Evolutionary conservation across 495 filamentous ascomycete species (phyloP).

Genomic region (Thermothielavioides terrestris): DNA sequence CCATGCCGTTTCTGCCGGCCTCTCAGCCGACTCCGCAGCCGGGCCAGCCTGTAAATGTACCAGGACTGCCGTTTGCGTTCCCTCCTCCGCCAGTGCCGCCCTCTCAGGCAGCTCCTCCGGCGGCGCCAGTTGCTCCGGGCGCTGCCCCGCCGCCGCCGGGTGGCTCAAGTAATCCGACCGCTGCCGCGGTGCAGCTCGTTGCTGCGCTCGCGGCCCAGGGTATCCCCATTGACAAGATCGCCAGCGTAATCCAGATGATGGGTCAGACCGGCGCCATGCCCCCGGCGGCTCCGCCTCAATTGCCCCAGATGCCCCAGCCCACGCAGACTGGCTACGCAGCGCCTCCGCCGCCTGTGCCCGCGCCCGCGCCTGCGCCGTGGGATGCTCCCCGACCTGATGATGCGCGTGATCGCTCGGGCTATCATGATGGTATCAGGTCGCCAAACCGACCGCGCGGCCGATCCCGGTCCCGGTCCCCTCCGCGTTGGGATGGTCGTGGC

Average conservation of each 20-base stretch:
- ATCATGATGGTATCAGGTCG: constrained; percentile 42
- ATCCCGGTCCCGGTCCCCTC: constrained; percentile 64
- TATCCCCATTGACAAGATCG: constrained; percentile 38
- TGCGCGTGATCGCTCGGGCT: constrained; percentile 56
- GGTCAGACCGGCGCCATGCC: constrained; percentile 21
- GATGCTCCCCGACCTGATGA: constrained; percentile 33
- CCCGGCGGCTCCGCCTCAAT: constrained; percentile 9
- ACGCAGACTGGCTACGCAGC: constrained; percentile 21
- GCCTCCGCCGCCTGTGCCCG: constrained; percentile 19
- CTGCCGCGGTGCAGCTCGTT: constrained; percentile 42
- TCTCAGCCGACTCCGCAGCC: constrained; percentile 40
- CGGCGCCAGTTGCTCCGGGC: constrained; percentile 34
- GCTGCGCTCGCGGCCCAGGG: constrained; percentile 38
- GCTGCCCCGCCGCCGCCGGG: constrained; percentile 14
- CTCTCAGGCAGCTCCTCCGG: constrained; percentile 6
- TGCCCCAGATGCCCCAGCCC: constrained; percentile 19
- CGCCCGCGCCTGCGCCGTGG: constrained; percentile 30
- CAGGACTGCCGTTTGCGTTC: constrained; percentile 33
- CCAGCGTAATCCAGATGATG: constrained; percentile 38
- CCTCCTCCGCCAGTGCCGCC: constrained; percentile 9
- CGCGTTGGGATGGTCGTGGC: constrained; percentile 51
- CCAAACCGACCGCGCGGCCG: constrained; percentile 57
- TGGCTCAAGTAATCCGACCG: constrained; percentile 39
- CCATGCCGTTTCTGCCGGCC: constrained; percentile 18
- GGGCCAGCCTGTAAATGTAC: constrained; percentile 57